Conservation (phyloP, 139 green algal species). For the Spirogloea muscicola region DNA sequence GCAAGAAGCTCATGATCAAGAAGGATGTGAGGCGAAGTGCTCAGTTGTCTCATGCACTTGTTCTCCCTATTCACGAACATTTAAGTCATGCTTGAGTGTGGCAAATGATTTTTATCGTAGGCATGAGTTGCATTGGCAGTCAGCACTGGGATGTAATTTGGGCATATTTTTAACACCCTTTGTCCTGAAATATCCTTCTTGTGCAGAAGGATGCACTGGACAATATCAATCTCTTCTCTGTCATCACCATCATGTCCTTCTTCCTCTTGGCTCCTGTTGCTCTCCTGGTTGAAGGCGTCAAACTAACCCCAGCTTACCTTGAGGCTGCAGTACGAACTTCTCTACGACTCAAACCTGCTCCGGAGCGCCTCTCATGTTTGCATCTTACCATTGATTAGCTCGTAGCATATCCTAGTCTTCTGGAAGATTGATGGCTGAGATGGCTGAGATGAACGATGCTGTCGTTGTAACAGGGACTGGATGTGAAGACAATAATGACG, state of each 20-base stretch:
- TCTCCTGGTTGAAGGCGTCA: constrained; percentile 62
- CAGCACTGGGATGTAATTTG: no score
- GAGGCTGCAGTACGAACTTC: neutral
- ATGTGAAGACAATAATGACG: constrained; percentile 57
- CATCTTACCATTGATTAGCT: no score
- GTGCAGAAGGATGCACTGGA: constrained; percentile 65
- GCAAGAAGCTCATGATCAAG: constrained; percentile 95
- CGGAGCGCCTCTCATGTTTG: neutral
- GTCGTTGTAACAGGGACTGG: constrained; percentile 51
- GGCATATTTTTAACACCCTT: no score
- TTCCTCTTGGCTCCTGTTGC: constrained; percentile 67
- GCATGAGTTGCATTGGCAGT: no score
- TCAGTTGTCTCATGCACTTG: no score
- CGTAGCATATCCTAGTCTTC: no score
- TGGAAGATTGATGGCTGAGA: no score
- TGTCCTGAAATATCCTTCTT: no score
- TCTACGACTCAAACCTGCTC: neutral
- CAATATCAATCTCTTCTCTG: constrained; percentile 90
- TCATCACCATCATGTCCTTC: constrained; percentile 88
- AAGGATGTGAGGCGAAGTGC: constrained; percentile 51
- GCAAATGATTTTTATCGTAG: no score
- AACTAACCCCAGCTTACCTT: constrained; percentile 60
- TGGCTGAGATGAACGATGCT: no score
- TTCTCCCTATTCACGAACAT: no score
- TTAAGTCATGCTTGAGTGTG: no score